Evolutionary conservation across 495 filamentous ascomycete species (phyloP).

Genomic region (Penicillium ucsense): DNA sequence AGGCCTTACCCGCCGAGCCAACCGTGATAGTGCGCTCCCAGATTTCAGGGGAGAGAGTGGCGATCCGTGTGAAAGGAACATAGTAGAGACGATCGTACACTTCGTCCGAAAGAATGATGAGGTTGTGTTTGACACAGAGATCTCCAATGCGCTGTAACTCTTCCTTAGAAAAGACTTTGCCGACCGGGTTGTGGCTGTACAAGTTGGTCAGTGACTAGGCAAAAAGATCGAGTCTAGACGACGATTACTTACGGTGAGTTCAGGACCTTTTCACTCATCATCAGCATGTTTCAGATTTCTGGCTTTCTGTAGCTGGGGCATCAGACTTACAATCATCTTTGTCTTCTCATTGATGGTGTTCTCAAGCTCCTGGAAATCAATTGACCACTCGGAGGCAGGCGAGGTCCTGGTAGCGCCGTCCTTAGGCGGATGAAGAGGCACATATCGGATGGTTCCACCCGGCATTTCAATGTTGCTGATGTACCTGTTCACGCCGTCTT

Average conservation of each 20-base stretch:
- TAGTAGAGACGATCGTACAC: slow-evolving; percentile 95
- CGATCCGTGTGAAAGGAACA: slow-evolving; percentile 85
- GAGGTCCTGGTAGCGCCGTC: slow-evolving; percentile 71
- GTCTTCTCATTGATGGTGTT: slow-evolving; percentile 75
- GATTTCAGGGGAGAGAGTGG: slow-evolving; percentile 78
- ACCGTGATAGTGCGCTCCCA: slow-evolving; percentile 83
- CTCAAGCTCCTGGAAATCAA: slow-evolving; percentile 79
- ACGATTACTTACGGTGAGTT: slow-evolving; percentile 31
- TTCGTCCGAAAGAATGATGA: slow-evolving; percentile 93
- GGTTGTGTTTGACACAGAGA: slow-evolving; percentile 85
- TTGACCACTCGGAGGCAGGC: slow-evolving; percentile 76
- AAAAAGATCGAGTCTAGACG: too few relatives aligned
- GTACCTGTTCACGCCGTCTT: slow-evolving; percentile 43
- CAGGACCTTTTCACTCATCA: slow-evolving; percentile 23
- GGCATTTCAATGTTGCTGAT: slow-evolving; percentile 98
- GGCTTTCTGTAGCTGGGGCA: background rate
- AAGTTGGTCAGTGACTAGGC: too few relatives aligned
- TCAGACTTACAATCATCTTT: slow-evolving; percentile 76
- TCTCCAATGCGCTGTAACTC: slow-evolving; percentile 83
- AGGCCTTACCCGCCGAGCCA: slow-evolving; percentile 93
- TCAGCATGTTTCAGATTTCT: background rate
- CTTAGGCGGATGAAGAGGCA: slow-evolving; percentile 83
- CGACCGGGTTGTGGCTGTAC: slow-evolving; percentile 84
- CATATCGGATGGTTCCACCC: slow-evolving; percentile 86
- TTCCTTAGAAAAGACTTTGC: slow-evolving; percentile 78